Percentiles rank a stretch among this genome's conserved stretches.
Conservation (phyloP, 2,329 filamentous ascomycete genomes). For the Torrubiella hemipterigena region DNA sequence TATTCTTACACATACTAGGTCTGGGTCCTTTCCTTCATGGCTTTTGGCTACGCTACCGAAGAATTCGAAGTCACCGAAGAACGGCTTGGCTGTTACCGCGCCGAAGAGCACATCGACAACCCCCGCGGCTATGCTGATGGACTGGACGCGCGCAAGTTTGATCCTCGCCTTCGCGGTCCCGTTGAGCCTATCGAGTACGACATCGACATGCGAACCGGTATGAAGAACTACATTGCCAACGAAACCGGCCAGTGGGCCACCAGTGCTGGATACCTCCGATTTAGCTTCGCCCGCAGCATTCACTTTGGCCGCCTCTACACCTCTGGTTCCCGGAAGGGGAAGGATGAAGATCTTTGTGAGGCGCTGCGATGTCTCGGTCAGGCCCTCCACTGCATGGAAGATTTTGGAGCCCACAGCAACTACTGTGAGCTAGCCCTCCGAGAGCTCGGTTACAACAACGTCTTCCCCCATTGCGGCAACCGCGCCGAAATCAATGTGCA, state of each 20-base stretch:
- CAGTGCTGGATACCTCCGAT: constrained; percentile 72
- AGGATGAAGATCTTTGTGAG: constrained; percentile 68
- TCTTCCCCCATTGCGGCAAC: constrained; percentile 65
- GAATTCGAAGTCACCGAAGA: constrained; percentile 79
- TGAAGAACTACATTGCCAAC: constrained; percentile 99
- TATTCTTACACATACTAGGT: constrained; percentile 30
- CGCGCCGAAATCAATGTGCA: constrained; percentile 49
- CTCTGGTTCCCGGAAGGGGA: constrained; percentile 48
- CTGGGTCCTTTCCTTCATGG: constrained; percentile 72
- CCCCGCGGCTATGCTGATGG: constrained; percentile 81
- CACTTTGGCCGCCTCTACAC: constrained; percentile 70
- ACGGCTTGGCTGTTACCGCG: constrained; percentile 67
- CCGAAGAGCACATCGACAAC: constrained; percentile 66
- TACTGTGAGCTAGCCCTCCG: constrained; percentile 60
- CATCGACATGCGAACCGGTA: constrained; percentile 67
- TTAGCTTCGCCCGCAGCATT: constrained; percentile 61
- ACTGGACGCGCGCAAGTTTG: constrained; percentile 70
- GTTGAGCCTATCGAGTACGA: constrained; percentile 60
- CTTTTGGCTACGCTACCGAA: constrained; percentile 73
- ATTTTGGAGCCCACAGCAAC: constrained; percentile 72
- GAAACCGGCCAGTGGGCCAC: constrained; percentile 82
- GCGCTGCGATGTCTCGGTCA: constrained; percentile 67
- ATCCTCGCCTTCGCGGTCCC: constrained; percentile 69
- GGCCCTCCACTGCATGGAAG: constrained; percentile 65
- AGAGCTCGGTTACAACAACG: constrained; percentile 53